Evolutionary conservation across 2,329 filamentous ascomycete genomes (phyloP).

Genomic region (Diplodia seriata): DNA sequence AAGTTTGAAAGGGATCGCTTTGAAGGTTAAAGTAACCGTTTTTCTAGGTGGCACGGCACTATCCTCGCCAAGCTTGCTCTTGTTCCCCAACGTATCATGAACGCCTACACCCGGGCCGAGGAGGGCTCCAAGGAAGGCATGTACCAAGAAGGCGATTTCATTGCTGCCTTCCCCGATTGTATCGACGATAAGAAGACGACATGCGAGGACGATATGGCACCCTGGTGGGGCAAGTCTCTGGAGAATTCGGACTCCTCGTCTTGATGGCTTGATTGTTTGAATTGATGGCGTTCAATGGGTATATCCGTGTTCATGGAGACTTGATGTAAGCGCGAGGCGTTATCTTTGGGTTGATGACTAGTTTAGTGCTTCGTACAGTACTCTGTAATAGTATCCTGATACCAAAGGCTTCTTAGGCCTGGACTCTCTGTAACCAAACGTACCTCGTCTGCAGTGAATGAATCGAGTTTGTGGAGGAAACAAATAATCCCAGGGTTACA

Average conservation of each 20-base stretch:
- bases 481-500: no score
- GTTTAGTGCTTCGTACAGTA: conserved; percentile 1
- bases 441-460: not conserved
- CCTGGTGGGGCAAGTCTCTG: conserved; percentile 53
- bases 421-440: not conserved
- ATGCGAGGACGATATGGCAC: conserved; percentile 75
- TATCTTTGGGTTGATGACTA: conserved; percentile 1
- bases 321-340: conserved; percentile 24
- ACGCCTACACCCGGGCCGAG: conserved; percentile 68
- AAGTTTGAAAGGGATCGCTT: conserved; percentile 35
- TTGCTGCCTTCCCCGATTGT: conserved; percentile 80
- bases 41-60: conserved; percentile 91
- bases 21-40: conserved; percentile 40
- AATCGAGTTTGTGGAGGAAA: not conserved
- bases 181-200: conserved; percentile 60
- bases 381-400: conserved; percentile 7
- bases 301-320: conserved; percentile 27
- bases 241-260: conserved; percentile 34
- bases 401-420: not conserved
- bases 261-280: conserved; percentile 4
- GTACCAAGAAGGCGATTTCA: conserved; percentile 84
- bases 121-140: conserved; percentile 56
- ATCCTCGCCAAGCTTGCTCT: conserved; percentile 88
- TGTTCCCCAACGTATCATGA: conserved; percentile 84
- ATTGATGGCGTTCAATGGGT: conserved; percentile 27